Evolutionary conservation across 1,284 basidiomycete species (phyloP).

Genomic region (Melanopsichium pennsylvanicum): DNA sequence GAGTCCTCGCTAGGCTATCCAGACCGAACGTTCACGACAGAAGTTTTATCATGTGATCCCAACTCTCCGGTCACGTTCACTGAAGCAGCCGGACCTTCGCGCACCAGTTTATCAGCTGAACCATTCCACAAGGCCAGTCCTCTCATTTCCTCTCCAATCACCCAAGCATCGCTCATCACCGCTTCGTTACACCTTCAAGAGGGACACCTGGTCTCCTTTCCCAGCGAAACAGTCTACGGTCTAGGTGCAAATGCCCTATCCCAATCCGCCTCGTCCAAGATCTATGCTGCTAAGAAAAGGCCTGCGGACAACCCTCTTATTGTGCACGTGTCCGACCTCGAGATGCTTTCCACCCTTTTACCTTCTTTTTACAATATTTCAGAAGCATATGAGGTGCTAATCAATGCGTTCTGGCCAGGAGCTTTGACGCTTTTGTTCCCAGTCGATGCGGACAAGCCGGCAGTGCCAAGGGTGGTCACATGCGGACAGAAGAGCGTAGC

Average conservation of each 20-base stretch:
- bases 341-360: conserved; percentile 76
- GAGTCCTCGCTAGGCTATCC: conserved; percentile 28
- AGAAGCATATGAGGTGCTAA: conserved; percentile 63
- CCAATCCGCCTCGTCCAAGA: conserved; percentile 72
- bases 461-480: conserved; percentile 68
- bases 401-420: conserved; percentile 92
- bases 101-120: conserved; percentile 6
- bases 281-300: conserved; percentile 89
- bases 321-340: conserved; percentile 86
- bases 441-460: conserved; percentile 26
- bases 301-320: conserved; percentile 97
- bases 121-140: conserved; percentile 16
- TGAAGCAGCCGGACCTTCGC: conserved; percentile 28
- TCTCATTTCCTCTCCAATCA: conserved; percentile 33
- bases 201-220: conserved; percentile 77
- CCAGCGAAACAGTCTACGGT: conserved; percentile 98
- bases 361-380: conserved; percentile 31
- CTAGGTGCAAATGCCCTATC: conserved; percentile 84
- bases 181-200: conserved; percentile 58
- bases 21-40: conserved; percentile 38
- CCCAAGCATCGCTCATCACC: conserved; percentile 39
- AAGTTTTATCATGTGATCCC: conserved; percentile 27
- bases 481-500: conserved; percentile 85
- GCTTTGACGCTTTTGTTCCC: conserved; percentile 92
- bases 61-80: conserved; percentile 20